Evolutionary conservation across 768 basidiomycete species (phyloP).

Genomic region (Kockovaella imperatae): DNA sequence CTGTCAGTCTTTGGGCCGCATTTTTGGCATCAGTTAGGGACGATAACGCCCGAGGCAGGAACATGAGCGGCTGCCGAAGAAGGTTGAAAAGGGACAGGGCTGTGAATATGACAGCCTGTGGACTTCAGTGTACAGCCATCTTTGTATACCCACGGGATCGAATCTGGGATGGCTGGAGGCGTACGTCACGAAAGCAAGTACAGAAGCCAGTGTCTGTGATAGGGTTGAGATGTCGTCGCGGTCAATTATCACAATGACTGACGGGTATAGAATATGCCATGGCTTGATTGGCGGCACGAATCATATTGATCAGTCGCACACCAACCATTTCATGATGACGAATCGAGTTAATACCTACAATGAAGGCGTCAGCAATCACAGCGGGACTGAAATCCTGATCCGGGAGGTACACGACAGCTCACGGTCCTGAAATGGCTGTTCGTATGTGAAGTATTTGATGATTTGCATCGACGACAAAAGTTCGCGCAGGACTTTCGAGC

Average conservation of each 20-base stretch:
- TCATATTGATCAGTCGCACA: slow-evolving; percentile 55
- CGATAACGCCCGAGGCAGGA: slow-evolving; percentile 48
- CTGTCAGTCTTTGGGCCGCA: slow-evolving; percentile 53
- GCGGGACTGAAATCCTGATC: not conserved
- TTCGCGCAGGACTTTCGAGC: slow-evolving; percentile 61
- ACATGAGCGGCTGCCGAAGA: slow-evolving; percentile 56
- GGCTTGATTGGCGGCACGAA: slow-evolving; percentile 58
- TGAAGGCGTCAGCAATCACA: slow-evolving; percentile 51
- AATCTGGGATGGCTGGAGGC: slow-evolving; percentile 53
- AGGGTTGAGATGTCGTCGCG: not conserved
- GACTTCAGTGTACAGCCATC: not conserved
- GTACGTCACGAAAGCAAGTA: slow-evolving; percentile 62
- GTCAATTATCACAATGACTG: not conserved
- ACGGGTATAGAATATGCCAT: slow-evolving; percentile 19
- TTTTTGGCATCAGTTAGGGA: slow-evolving; percentile 60
- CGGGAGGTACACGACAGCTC: no score
- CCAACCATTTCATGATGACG: slow-evolving; percentile 55
- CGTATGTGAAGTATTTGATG: slow-evolving; percentile 71
- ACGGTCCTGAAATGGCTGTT: slow-evolving; percentile 61
- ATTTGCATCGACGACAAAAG: slow-evolving; percentile 61
- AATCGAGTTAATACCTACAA: no score
- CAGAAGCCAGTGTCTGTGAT: slow-evolving; percentile 57
- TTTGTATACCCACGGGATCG: slow-evolving; percentile 48
- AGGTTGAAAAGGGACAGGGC: slow-evolving; percentile 57
- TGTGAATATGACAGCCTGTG: slow-evolving; percentile 57